phyloP scores from a whole-genome alignment of 2,329 filamentous ascomycete genomes.

The Sporothrix phasma region DNA sequence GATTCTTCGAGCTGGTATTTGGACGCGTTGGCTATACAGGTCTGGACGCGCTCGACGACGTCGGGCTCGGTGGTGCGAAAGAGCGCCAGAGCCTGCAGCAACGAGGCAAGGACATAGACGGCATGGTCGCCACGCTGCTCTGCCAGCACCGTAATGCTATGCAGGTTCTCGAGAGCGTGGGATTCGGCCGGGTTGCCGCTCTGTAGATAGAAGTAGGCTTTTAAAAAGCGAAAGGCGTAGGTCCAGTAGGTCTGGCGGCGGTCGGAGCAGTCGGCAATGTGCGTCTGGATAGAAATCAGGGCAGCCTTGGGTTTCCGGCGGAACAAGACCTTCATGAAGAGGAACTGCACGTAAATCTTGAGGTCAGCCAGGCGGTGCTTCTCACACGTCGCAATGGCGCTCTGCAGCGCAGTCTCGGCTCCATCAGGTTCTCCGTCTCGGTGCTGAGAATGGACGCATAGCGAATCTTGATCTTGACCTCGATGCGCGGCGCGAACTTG shows the following conservation, averaged over 20 bases:
- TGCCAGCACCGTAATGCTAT: conserved; percentile 50
- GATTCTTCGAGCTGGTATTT: conserved; percentile 59
- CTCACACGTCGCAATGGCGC: conserved; percentile 60
- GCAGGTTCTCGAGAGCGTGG: conserved; percentile 58
- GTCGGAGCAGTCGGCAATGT: conserved; percentile 58
- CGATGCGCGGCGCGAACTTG: conserved; percentile 51
- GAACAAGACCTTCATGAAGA: conserved; percentile 60
- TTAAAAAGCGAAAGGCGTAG: conserved; percentile 67
- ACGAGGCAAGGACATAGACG: conserved; percentile 53
- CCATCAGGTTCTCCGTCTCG: conserved; percentile 66
- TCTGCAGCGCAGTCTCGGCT: conserved; percentile 64
- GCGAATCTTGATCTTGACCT: conserved; percentile 58
- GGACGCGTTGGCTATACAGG: conserved; percentile 62
- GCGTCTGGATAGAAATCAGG: conserved; percentile 58
- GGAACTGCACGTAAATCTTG: conserved; percentile 68
- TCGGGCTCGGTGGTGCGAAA: conserved; percentile 55
- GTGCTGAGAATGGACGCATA: conserved; percentile 63
- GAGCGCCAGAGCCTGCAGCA: conserved; percentile 61
- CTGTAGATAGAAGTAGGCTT: conserved; percentile 58
- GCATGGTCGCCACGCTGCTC: conserved; percentile 51
- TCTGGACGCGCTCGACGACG: conserved; percentile 58
- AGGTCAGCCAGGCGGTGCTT: conserved; percentile 55
- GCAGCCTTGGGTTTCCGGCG: conserved; percentile 63
- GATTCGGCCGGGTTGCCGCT: conserved; percentile 50
- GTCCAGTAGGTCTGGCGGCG: conserved; percentile 63